Evolutionary conservation across 1,284 basidiomycete species (phyloP).

Genomic region (Hortiboletus rubellus): DNA sequence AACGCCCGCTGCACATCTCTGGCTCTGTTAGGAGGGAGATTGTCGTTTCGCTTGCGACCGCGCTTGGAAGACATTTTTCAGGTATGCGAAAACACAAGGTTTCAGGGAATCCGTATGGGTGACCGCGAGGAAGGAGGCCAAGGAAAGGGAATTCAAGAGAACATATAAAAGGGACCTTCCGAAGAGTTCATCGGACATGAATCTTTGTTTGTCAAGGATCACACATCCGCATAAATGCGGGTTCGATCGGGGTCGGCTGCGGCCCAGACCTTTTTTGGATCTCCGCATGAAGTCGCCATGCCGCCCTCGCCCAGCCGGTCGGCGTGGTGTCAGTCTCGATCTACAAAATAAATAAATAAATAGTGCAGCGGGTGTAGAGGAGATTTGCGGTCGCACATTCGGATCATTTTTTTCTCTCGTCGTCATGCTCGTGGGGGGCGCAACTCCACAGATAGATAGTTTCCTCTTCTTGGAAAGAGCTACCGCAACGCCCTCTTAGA

Average conservation of each 20-base stretch:
- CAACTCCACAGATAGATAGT: background rate
- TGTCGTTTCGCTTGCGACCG: constrained; percentile 89
- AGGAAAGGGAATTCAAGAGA: constrained; percentile 37
- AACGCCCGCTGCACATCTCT: constrained; percentile 92
- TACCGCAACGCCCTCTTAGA: constrained; percentile 11
- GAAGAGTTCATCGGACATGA: constrained; percentile 35
- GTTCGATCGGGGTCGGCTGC: constrained; percentile 42
- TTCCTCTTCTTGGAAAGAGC: constrained; percentile 1
- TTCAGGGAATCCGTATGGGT: constrained; percentile 20
- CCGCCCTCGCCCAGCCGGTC: constrained; percentile 27
- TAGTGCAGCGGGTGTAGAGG: background rate
- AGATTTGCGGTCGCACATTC: constrained; percentile 6
- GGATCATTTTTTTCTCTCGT: background rate
- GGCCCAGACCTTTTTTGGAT: constrained; percentile 37
- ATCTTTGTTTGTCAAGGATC: constrained; percentile 40
- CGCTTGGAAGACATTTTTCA: constrained; percentile 76
- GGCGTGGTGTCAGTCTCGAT: constrained; percentile 27
- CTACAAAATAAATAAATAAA: background rate
- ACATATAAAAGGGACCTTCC: constrained; percentile 43
- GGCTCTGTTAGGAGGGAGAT: constrained; percentile 88
- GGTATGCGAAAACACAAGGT: constrained; percentile 7
- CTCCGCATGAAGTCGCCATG: constrained; percentile 33
- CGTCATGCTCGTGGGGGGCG: background rate
- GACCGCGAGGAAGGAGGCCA: constrained; percentile 30
- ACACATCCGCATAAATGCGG: constrained; percentile 37